These are phyloP conservation scores for Chalciporus chontae DNA, from an alignment of 768 basidiomycete species.

Conservation along the genomic window DNA sequence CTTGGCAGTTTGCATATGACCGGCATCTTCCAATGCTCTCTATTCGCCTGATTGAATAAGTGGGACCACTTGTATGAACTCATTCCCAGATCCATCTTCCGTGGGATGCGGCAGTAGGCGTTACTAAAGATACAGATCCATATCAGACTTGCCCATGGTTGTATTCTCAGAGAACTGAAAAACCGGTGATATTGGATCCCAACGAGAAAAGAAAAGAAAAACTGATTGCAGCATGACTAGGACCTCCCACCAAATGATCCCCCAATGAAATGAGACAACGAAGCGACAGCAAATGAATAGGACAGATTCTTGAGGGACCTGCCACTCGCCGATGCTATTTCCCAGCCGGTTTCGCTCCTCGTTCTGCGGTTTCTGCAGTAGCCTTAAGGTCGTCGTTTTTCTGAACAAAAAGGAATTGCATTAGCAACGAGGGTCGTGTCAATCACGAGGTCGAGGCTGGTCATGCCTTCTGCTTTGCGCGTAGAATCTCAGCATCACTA, in stretches of 20 bases:
- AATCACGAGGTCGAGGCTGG: slow-evolving; percentile 5
- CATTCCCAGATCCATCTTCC: slow-evolving; percentile 18
- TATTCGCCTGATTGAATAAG: slow-evolving; percentile 15
- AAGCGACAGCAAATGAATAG: not conserved
- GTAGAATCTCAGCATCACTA: slow-evolving; percentile 74
- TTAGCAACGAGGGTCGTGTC: slow-evolving; percentile 4
- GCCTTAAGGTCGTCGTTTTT: slow-evolving; percentile 54
- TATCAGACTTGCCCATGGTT: not conserved
- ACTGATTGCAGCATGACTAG: slow-evolving; percentile 8
- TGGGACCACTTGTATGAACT: not conserved
- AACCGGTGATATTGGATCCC: slow-evolving; percentile 14
- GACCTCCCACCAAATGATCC: slow-evolving; percentile 15
- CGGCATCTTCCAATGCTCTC: slow-evolving; percentile 6
- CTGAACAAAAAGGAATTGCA: slow-evolving; percentile 27
- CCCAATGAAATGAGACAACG: slow-evolving; percentile 1
- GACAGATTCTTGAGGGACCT: slow-evolving; percentile 17
- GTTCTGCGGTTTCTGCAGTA: slow-evolving; percentile 24
- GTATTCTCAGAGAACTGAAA: not conserved
- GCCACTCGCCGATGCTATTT: slow-evolving; percentile 37
- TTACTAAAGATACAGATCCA: slow-evolving; percentile 11
- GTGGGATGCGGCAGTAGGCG: slow-evolving; percentile 23
- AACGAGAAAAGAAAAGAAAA: not conserved
- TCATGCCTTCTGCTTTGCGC: slow-evolving; percentile 76
- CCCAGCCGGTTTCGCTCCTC: slow-evolving; percentile 6
- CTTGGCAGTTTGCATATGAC: slow-evolving; percentile 10